Percentiles rank a stretch among this genome's conserved stretches.
These are phyloP conservation scores for Russula lepida DNA, from an alignment of 768 basidiomycete genomes.

Conservation along the genomic window DNA sequence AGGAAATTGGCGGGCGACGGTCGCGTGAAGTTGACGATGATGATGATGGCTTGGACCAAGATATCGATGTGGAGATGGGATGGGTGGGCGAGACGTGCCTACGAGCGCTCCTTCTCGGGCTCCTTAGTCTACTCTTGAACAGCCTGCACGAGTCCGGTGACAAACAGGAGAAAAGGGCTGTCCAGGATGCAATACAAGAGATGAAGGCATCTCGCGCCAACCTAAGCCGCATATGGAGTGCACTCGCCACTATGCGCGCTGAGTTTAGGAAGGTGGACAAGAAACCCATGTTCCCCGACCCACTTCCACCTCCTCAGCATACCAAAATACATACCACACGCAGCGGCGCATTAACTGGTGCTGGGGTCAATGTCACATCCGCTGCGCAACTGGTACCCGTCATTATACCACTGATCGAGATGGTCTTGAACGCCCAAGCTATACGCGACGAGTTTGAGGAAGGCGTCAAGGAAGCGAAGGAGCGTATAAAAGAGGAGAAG, in stretches of 20 bases:
- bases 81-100: constrained; percentile 65
- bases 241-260: constrained; percentile 43
- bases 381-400: constrained; percentile 64
- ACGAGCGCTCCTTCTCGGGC: constrained; percentile 52
- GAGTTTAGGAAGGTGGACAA: constrained; percentile 14
- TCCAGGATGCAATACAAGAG: constrained; percentile 42
- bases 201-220: constrained; percentile 47
- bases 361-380: constrained; percentile 29
- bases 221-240: constrained; percentile 55
- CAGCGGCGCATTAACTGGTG: constrained; percentile 23
- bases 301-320: constrained; percentile 44
- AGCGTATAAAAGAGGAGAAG: constrained; percentile 40
- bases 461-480: constrained; percentile 48
- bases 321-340: constrained; percentile 40
- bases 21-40: constrained; percentile 35
- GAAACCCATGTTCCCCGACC: constrained; percentile 44
- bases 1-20: constrained; percentile 31
- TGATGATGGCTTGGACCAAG: constrained; percentile 21
- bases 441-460: constrained; percentile 56
- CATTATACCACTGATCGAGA: constrained; percentile 49
- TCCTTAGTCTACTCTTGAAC: constrained; percentile 46
- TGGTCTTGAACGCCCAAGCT: constrained; percentile 36
- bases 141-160: constrained; percentile 24
- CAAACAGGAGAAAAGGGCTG: constrained; percentile 31
- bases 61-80: constrained; percentile 26